Evolutionary conservation across 306 rosid genomes (phyloP), one percentile per base, ranked within the genome.

Genomic region (Crotalaria pallida): DNA sequence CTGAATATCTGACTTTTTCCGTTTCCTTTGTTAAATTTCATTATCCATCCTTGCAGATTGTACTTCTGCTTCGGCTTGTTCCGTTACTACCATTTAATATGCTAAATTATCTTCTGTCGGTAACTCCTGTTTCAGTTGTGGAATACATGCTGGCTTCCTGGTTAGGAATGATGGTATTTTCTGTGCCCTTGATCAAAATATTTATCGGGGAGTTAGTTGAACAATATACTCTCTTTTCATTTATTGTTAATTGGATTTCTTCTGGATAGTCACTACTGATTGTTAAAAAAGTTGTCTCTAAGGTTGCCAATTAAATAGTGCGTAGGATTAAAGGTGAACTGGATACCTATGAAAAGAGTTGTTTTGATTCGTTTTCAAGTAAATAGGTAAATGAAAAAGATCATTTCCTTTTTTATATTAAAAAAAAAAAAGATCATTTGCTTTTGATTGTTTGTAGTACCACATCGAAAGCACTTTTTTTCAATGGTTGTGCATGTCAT

Each of bases 81-180:
- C 98, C 98, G n/a, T 77, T 93, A 17, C 94, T 93, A 24, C 98
- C 98, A 21, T 93, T 93, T 58, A 93, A 70, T 87, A 87, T 93
- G 92, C 67, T 90, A 77, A 93, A 93, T 77, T 93, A 93, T 83
- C 92, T 93, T 15, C 77, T 93, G 33, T 87, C 97, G 16, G 98
- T 93, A 73, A 93, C 98, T 63, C 97, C 97, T 69, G 92, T 93
- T 85, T 80, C 97, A 41, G 6, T 90, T 8, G 85, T 85, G 79
- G 92, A 88, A 58, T 93, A 90, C 85, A 78, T 88, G 90, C 84
- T 93, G 74, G 97, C 97, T 77, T 90, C 97, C 44, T 93, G 98
- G 98, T 60, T 93, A 66, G 98, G 98, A 81, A 93, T 93, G 97
- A 90, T 93, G 98, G 98, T 93, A 87, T 31, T 18, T 70, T 82